These are phyloP conservation scores for Wickerhamiella allomyrinae DNA, from an alignment of 805 yeast species.

Conservation along the genomic window DNA sequence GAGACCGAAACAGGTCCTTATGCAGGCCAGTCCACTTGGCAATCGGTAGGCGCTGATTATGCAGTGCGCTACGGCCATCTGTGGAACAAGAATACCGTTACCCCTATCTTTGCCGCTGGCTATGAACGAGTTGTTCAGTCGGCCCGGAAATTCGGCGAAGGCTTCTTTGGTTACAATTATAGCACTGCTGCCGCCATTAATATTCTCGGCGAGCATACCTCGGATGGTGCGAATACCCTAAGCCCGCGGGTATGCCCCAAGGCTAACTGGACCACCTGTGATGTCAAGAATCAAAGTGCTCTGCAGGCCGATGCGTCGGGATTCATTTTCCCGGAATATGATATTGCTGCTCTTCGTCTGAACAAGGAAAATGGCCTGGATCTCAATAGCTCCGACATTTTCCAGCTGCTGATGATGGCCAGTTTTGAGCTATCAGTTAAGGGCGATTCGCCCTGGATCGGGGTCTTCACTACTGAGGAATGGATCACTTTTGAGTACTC, in stretches of 20 bases:
- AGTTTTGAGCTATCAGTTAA: conserved; percentile 38
- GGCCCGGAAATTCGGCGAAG: conserved; percentile 40
- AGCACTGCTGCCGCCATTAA: conserved; percentile 25
- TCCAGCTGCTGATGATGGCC: conserved; percentile 31
- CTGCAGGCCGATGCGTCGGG: conserved; percentile 13
- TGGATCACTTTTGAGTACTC: conserved; percentile 30
- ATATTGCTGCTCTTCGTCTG: conserved; percentile 20
- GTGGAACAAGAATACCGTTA: conserved; percentile 24
- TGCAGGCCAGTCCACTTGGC: conserved; percentile 33
- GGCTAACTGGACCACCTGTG: conserved; percentile 20
- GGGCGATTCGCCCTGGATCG: conserved; percentile 31
- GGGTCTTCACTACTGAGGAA: conserved; percentile 37
- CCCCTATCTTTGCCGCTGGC: conserved; percentile 27
- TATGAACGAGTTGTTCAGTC: conserved; percentile 30
- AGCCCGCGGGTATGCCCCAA: conserved; percentile 40
- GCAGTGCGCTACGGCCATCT: conserved; percentile 31
- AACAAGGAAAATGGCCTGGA: conserved; percentile 26
- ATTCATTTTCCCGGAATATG: conserved; percentile 15
- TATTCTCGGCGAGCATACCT: conserved; percentile 30
- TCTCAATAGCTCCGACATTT: conserved; percentile 29
- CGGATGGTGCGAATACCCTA: conserved; percentile 32
- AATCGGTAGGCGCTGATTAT: conserved; percentile 32
- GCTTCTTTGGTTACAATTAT: conserved; percentile 37
- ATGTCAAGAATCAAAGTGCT: conserved; percentile 13
- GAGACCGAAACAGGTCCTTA: conserved; percentile 28